phyloP scores from a whole-genome alignment of 768 basidiomycete species.

The Tulasnella sp. region DNA sequence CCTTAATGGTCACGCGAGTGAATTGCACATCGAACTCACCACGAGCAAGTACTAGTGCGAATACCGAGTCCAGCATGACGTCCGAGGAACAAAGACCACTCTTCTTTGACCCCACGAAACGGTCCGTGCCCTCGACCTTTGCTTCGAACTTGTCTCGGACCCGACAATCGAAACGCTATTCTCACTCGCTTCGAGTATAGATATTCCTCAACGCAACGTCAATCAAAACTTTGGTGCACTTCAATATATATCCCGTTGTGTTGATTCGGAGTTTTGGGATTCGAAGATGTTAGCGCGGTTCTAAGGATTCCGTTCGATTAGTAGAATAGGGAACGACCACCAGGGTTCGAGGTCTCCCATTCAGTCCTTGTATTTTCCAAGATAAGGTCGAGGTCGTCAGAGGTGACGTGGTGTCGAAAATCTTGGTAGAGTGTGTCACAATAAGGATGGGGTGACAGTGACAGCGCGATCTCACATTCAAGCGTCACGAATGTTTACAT shows the following conservation, averaged over 20 bases:
- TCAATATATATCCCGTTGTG: too few species aligned
- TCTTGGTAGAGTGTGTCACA: background rate
- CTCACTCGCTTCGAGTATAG: background rate
- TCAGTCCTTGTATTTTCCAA: too few species aligned
- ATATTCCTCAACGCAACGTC: background rate
- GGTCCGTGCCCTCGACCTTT: background rate
- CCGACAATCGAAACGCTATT: background rate
- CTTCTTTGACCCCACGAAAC: background rate
- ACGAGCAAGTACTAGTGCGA: background rate
- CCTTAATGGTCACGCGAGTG: background rate
- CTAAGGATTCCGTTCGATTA: too few species aligned
- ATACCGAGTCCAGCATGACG: background rate
- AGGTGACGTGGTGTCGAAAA: background rate
- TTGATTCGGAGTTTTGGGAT: too few species aligned
- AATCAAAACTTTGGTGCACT: too few species aligned
- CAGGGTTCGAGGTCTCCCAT: too few species aligned
- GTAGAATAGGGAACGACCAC: too few species aligned
- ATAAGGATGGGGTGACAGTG: background rate
- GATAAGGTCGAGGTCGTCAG: background rate
- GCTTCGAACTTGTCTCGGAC: background rate
- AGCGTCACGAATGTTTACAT: background rate
- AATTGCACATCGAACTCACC: background rate
- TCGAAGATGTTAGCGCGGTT: too few species aligned
- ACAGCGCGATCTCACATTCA: background rate
- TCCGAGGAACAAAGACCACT: background rate